Conservation (phyloP, 768 basidiomycete genomes). For the Dictyophora rubrovolvata region DNA sequence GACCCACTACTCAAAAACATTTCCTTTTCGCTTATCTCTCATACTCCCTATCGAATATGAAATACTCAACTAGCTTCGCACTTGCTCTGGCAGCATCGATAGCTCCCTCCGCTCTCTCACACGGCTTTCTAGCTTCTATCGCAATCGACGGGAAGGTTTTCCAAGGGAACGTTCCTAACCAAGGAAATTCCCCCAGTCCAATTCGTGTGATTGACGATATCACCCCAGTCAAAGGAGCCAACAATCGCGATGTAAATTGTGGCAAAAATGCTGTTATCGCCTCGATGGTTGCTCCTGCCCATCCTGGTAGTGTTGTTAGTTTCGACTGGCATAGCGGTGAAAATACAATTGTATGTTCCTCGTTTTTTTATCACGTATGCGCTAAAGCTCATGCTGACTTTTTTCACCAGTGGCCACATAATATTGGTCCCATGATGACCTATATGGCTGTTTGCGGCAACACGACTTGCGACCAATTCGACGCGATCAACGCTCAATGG, state of each 20-base stretch:
- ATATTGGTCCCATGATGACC: constrained; percentile 61
- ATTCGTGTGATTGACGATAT: constrained; percentile 36
- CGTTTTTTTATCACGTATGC: constrained; percentile 6
- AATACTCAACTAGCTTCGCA: constrained; percentile 4
- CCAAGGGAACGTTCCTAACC: constrained; percentile 32
- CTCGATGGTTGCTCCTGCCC: constrained; percentile 39
- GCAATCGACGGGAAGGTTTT: constrained; percentile 35
- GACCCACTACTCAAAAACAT: neutral
- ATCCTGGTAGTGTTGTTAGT: constrained; percentile 45
- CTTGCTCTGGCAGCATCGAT: constrained; percentile 14
- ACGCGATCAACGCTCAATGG: constrained; percentile 51
- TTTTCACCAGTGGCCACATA: constrained; percentile 36
- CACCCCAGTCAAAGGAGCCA: constrained; percentile 45
- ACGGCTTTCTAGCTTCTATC: constrained; percentile 35
- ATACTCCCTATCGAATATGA: constrained; percentile 4
- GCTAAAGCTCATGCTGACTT: neutral
- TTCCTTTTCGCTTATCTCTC: neutral
- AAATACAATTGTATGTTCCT: constrained; percentile 21
- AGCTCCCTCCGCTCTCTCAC: constrained; percentile 24
- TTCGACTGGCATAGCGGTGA: constrained; percentile 48
- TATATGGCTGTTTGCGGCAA: constrained; percentile 60
- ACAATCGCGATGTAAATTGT: constrained; percentile 48
- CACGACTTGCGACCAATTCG: constrained; percentile 48
- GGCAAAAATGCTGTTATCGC: constrained; percentile 45
- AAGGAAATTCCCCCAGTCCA: constrained; percentile 22